These are phyloP conservation scores for Phytophthora sp. DNA, from an alignment of 352 stramenopile genomes.

Conservation along the genomic window DNA sequence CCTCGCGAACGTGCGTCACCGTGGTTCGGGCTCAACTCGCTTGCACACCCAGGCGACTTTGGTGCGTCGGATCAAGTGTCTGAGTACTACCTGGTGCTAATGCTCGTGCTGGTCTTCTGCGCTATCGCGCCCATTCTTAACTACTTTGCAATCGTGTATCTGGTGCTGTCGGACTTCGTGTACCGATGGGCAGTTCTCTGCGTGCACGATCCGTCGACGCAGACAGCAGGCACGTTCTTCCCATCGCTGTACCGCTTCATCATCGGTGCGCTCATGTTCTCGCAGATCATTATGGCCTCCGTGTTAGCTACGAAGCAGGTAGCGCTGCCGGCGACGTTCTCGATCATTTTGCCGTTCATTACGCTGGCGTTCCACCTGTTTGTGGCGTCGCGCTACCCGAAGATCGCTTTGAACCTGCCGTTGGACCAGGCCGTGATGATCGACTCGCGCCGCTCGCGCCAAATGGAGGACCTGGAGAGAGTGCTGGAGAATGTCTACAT, in stretches of 20 bases:
- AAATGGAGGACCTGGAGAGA: constrained; percentile 62
- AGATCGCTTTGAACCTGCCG: constrained; percentile 70
- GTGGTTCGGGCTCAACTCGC: constrained; percentile 73
- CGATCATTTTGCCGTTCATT: constrained; percentile 71
- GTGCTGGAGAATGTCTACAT: constrained; percentile 73
- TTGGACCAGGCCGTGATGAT: constrained; percentile 79
- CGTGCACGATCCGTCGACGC: constrained; percentile 70
- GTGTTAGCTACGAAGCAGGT: constrained; percentile 80
- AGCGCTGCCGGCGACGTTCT: constrained; percentile 56
- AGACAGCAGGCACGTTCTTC: constrained; percentile 75
- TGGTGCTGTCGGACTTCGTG: constrained; percentile 77
- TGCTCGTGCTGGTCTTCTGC: constrained; percentile 80
- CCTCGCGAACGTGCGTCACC: constrained; percentile 67
- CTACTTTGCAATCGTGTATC: constrained; percentile 77
- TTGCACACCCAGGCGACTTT: constrained; percentile 69
- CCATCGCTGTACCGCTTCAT: constrained; percentile 85
- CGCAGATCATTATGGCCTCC: constrained; percentile 80
- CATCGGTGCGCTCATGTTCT: constrained; percentile 76
- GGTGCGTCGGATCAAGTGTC: constrained; percentile 59
- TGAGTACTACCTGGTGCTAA: constrained; percentile 77
- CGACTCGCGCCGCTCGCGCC: constrained; percentile 59
- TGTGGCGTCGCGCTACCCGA: constrained; percentile 68
- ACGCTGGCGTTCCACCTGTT: constrained; percentile 78
- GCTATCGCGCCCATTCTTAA: constrained; percentile 78
- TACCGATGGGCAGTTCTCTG: constrained; percentile 79